Evolutionary conservation across 768 basidiomycete genomes (phyloP).

Genomic region (Aureoboletus auriporus): DNA sequence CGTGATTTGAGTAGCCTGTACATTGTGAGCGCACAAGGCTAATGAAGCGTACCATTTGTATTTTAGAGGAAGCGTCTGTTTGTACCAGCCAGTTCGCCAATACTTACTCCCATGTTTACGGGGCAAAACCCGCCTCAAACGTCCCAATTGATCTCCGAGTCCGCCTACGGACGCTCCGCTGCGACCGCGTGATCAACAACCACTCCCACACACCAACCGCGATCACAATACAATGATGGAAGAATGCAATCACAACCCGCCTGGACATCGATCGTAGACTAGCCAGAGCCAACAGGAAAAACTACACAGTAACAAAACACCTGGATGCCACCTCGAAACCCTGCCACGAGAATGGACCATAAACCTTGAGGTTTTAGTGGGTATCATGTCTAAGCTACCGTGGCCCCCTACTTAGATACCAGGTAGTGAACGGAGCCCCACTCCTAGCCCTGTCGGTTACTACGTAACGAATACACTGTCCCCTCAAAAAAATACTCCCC

Average conservation of each 20-base stretch:
- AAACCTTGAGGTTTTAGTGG: not conserved
- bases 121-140: not conserved
- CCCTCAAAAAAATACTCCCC: too few species aligned
- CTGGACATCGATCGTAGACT: not conserved
- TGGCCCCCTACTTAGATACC: not conserved
- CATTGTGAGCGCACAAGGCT: slow-evolving; percentile 2
- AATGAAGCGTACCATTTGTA: slow-evolving; percentile 25
- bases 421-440: too few species aligned
- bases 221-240: not conserved
- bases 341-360: not conserved
- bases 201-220: too few species aligned
- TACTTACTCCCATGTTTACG: too few species aligned
- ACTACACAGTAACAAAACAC: too few species aligned
- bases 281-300: too few species aligned
- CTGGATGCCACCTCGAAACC: too few species aligned
- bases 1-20: slow-evolving; percentile 65
- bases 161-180: not conserved
- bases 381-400: not conserved
- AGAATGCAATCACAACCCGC: not conserved
- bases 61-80: slow-evolving; percentile 29
- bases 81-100: slow-evolving; percentile 10
- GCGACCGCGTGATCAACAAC: not conserved
- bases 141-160: not conserved
- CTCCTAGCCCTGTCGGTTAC: too few species aligned
- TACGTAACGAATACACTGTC: too few species aligned